Evolutionary conservation across 1,284 basidiomycete species (phyloP).

Genomic region (Rhodotorula glutinis): DNA sequence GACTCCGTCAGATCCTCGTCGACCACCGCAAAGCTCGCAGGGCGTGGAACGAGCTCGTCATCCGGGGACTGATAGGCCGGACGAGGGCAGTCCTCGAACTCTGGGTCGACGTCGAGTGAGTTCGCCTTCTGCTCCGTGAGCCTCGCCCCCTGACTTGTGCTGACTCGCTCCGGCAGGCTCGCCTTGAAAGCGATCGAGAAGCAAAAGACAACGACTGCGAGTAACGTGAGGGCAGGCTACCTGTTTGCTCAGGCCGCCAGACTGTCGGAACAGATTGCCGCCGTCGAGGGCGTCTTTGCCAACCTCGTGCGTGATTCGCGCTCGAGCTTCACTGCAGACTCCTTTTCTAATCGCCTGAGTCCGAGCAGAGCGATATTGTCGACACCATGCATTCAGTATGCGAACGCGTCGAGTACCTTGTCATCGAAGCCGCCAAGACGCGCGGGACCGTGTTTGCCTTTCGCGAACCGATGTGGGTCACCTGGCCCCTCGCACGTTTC

Average conservation of each 20-base stretch:
- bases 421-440: slow-evolving; percentile 36
- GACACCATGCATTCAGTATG: slow-evolving; percentile 20
- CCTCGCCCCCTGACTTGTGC: background rate
- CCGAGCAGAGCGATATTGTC: slow-evolving; percentile 10
- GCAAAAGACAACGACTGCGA: background rate
- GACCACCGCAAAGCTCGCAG: slow-evolving; percentile 31
- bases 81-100: slow-evolving; percentile 31
- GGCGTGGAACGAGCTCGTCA: slow-evolving; percentile 34
- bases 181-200: slow-evolving; percentile 24
- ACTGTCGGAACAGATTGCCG: slow-evolving; percentile 30
- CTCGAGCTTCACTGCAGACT: background rate
- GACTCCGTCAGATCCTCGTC: slow-evolving; percentile 22
- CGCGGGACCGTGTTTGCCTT: slow-evolving; percentile 38
- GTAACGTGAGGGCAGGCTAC: slow-evolving; percentile 25
- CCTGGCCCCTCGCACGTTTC: slow-evolving; percentile 41
- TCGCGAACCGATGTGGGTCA: slow-evolving; percentile 42
- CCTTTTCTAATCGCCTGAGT: background rate
- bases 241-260: slow-evolving; percentile 27
- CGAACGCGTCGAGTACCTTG: slow-evolving; percentile 32
- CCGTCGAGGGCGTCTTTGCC: slow-evolving; percentile 28
- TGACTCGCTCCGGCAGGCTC: background rate
- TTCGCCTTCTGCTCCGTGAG: background rate
- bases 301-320: slow-evolving; percentile 22
- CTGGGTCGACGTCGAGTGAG: slow-evolving; percentile 38
- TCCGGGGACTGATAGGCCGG: slow-evolving; percentile 29